These are phyloP conservation scores for Fraxinus xanthoxyloides DNA, from an alignment of 305 asterid species.

Conservation along the genomic window DNA sequence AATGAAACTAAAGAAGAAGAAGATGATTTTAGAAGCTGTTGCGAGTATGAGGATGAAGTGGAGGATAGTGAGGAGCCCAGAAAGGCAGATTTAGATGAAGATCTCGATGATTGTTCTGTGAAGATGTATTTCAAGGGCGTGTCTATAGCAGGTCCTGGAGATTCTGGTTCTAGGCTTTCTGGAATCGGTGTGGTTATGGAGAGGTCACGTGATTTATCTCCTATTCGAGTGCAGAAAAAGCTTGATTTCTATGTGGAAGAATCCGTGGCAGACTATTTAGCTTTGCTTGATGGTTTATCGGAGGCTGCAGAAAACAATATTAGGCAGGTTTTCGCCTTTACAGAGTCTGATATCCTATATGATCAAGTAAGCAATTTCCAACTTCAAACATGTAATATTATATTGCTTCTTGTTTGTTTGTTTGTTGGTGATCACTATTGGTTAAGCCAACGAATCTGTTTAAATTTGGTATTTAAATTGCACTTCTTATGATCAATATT, in stretches of 20 bases:
- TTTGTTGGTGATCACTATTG: neutral
- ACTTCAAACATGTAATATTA: neutral
- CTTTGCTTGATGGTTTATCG: constrained; percentile 82
- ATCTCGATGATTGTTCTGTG: constrained; percentile 42
- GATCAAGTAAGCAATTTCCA: constrained; percentile 57
- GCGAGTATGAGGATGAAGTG: constrained; percentile 72
- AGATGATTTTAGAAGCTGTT: constrained; percentile 91
- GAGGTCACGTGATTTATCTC: constrained; percentile 33
- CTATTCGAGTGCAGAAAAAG: constrained; percentile 75
- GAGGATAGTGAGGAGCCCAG: constrained; percentile 43
- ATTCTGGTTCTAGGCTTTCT: constrained; percentile 61
- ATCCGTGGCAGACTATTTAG: constrained; percentile 76
- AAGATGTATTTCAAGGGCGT: constrained; percentile 81
- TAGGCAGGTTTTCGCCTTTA: constrained; percentile 54
- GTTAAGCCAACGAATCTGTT: neutral
- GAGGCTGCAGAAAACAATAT: constrained; percentile 56
- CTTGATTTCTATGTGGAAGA: constrained; percentile 84
- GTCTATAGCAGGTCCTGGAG: constrained; percentile 63
- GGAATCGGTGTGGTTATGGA: constrained; percentile 91
- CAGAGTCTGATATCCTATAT: constrained; percentile 60
- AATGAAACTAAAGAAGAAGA: constrained; percentile 63
- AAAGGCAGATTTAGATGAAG: constrained; percentile 26
- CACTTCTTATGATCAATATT: neutral
- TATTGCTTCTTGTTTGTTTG: neutral
- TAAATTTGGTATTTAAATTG: neutral